A percentile compares a stretch with the other conserved stretches of the same genome.
Evolutionary conservation across 2,329 filamentous ascomycete species (phyloP).

Genomic region (Aspergillus hortae): DNA sequence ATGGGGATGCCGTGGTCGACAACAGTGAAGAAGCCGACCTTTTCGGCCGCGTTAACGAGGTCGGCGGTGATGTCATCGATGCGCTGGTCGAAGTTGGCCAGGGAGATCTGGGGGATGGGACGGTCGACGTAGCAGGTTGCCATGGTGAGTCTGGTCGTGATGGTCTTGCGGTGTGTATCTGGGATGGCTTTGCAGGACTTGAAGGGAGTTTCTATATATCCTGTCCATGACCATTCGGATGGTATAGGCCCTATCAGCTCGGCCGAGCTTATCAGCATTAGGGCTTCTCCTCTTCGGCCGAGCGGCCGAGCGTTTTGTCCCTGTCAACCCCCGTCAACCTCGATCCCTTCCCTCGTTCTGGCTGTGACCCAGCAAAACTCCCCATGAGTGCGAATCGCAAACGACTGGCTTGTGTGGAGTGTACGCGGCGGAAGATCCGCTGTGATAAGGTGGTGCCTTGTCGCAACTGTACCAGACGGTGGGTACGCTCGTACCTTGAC

Average conservation of each 20-base stretch:
- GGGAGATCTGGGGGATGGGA: slow-evolving; percentile 51
- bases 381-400: slow-evolving; percentile 15
- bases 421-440: slow-evolving; percentile 28
- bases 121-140: slow-evolving; percentile 41
- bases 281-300: not conserved
- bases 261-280: not conserved
- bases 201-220: not conserved
- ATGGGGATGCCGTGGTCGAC: slow-evolving; percentile 53
- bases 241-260: not conserved
- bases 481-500: not conserved
- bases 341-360: not conserved
- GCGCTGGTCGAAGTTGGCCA: slow-evolving; percentile 51
- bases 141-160: not conserved
- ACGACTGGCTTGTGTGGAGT: slow-evolving; percentile 25
- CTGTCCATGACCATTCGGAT: not conserved
- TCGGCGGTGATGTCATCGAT: slow-evolving; percentile 53
- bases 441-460: slow-evolving; percentile 43
- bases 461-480: slow-evolving; percentile 31
- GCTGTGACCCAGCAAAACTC: not conserved
- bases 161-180: not conserved
- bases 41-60: slow-evolving; percentile 54
- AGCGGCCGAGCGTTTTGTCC: not conserved
- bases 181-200: too few relatives aligned
- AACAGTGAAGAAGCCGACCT: slow-evolving; percentile 59
- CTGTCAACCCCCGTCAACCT: not conserved